phyloP scores from a whole-genome alignment of 2,329 filamentous ascomycete genomes.

The Fusarium succisae region DNA sequence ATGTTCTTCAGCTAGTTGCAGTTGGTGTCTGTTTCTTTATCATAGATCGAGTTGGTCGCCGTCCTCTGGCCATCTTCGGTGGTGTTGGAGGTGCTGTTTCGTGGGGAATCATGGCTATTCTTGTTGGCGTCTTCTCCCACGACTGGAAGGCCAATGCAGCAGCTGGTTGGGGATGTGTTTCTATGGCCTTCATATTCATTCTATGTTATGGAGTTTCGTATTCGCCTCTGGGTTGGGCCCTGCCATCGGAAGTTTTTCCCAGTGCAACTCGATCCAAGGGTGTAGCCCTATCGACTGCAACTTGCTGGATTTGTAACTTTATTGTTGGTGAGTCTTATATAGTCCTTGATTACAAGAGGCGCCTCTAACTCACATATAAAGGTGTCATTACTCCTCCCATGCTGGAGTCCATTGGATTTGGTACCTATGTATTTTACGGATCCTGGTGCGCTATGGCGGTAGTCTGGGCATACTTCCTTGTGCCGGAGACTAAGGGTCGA shows the following conservation, averaged over 20 bases:
- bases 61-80: constrained; percentile 52
- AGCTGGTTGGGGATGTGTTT: neutral
- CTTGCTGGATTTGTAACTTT: neutral
- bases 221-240: neutral
- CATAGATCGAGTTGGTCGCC: constrained; percentile 18
- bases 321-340: neutral
- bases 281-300: neutral
- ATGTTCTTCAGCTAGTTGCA: constrained; percentile 56
- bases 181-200: neutral
- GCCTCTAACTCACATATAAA: neutral
- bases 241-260: neutral
- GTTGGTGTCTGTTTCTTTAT: constrained; percentile 40
- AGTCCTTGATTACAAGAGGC: neutral
- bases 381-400: neutral
- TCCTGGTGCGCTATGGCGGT: neutral
- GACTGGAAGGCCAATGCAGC: neutral
- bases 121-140: constrained; percentile 47
- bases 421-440: neutral
- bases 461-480: constrained; percentile 70
- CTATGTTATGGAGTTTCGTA: neutral
- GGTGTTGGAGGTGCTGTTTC: constrained; percentile 50
- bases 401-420: neutral
- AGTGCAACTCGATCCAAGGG: neutral
- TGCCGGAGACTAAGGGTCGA: constrained; percentile 68
- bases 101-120: constrained; percentile 63